These are phyloP conservation scores for Scutellaria minor DNA, from an alignment of 257 asterid genomes.

Conservation along the genomic window DNA sequence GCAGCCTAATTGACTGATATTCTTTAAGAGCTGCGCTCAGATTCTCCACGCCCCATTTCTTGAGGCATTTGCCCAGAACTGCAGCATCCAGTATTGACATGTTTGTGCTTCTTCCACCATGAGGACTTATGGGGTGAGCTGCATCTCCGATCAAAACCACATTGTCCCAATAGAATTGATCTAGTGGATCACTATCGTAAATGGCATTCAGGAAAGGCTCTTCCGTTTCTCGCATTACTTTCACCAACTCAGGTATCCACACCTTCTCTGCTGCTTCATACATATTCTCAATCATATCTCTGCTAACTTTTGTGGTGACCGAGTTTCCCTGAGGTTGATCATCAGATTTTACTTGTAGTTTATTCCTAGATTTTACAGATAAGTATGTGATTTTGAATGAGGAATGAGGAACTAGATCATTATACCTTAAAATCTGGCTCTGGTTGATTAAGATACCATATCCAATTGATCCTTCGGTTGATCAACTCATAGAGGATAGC, in stretches of 20 bases:
- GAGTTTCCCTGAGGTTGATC: slow-evolving; percentile 61
- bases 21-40: slow-evolving; percentile 63
- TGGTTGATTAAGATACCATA: slow-evolving; percentile 82
- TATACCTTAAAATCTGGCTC: slow-evolving; percentile 72
- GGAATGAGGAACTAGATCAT: slow-evolving; percentile 1
- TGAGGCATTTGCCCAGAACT: slow-evolving; percentile 69
- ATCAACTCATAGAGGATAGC: slow-evolving; percentile 62
- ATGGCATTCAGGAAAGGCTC: slow-evolving; percentile 77
- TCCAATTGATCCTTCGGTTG: slow-evolving; percentile 71
- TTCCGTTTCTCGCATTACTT: slow-evolving; percentile 59
- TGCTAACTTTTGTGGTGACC: slow-evolving; percentile 67
- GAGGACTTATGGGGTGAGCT: slow-evolving; percentile 86
- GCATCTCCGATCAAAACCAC: slow-evolving; percentile 78
- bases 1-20: slow-evolving; percentile 63
- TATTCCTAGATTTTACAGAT: not conserved
- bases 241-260: slow-evolving; percentile 69
- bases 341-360: not conserved
- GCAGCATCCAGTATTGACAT: slow-evolving; percentile 84
- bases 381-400: not conserved
- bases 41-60: slow-evolving; percentile 57
- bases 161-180: slow-evolving; percentile 58
- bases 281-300: slow-evolving; percentile 57
- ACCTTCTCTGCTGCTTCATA: slow-evolving; percentile 62
- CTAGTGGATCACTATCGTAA: slow-evolving; percentile 70
- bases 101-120: slow-evolving; percentile 82